Evolutionary conservation across 2,329 filamentous ascomycete genomes (phyloP), one percentile per base, ranked within the genome.

Genomic region (Plenodomus tracheiphilus): DNA sequence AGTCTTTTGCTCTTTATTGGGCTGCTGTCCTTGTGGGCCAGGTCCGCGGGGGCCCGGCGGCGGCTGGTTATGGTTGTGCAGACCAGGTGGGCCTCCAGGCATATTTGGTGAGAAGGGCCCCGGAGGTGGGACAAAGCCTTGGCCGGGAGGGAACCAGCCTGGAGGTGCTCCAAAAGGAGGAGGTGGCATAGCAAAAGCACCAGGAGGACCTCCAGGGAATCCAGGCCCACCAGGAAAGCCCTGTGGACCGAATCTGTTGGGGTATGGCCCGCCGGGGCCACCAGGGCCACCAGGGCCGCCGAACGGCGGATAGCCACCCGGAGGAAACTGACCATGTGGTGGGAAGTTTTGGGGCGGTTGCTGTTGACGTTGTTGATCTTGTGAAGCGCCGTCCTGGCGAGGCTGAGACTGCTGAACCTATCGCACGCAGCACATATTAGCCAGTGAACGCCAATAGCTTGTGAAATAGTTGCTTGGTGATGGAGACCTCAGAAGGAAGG

Each of bases 401-500:
- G 59, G 46, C 48, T 67, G 63, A 16, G 61, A 50, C 53, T 68
- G 62, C 40, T 66, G 65, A 49, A 67, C 65, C 62, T 70, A 54
- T 59, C 54, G 59, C 55, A 58, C 53, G 59, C 51, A 51, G 45
- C 34, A 51, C 47, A 46, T 49, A 53, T 70, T 50, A 71, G 68
- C 61, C 41, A 54, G 42, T 11, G 40, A 46, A 35, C 45, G 43
- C 30, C 32, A 51, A 19, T 36, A 25, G 37, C 30, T 40, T 38
- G 39, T 41, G 46, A 61, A 63, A 40, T 56, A 46, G 48, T 18
- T 28, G 47, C 40, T 43, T 38, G 45, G 28, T 46, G 28, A n/a
- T n/a, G n/a, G n/a, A 54, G 49, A 64, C 58, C 85, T 96, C 91
- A 97, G 91, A 96, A 97, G 92, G 92, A 97, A 97, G 92, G 91